Percentiles rank a stretch among this genome's conserved stretches.
These are phyloP conservation scores for Harringtonia lauricola DNA, from an alignment of 2,329 filamentous ascomycete genomes.

Conservation along the genomic window DNA sequence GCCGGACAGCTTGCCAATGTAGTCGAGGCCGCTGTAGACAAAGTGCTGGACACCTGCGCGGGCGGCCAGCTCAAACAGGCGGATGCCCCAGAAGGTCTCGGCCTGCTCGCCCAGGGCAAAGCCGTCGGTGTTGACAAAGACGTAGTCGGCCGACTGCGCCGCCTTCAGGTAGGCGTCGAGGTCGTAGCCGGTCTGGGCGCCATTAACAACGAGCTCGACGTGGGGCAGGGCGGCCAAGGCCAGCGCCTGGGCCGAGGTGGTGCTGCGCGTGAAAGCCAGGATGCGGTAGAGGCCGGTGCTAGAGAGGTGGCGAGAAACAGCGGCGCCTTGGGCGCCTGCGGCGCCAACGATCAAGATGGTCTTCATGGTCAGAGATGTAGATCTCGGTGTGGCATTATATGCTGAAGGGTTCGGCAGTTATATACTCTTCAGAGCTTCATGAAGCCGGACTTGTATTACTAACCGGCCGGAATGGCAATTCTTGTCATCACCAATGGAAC, in stretches of 20 bases:
- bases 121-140: slow-evolving; percentile 42
- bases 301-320: slow-evolving; percentile 38
- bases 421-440: too few species aligned
- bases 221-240: slow-evolving; percentile 1
- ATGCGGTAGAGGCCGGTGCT: slow-evolving; percentile 2
- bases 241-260: background rate
- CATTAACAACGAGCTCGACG: slow-evolving; percentile 2
- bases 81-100: slow-evolving; percentile 36
- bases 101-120: slow-evolving; percentile 34
- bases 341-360: background rate
- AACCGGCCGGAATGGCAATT: too few species aligned
- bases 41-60: slow-evolving; percentile 31
- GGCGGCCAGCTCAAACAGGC: slow-evolving; percentile 28
- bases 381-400: background rate
- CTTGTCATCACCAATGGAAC: too few species aligned
- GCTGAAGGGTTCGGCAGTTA: too few species aligned
- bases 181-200: background rate
- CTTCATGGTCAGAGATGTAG: background rate
- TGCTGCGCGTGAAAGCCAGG: background rate
- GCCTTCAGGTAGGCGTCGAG: background rate
- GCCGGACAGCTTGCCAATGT: slow-evolving; percentile 31
- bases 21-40: slow-evolving; percentile 38
- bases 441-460: too few species aligned
- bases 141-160: slow-evolving; percentile 11
- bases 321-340: slow-evolving; percentile 25